phyloP scores from a whole-genome alignment of 2,329 filamentous ascomycete species.

The Penicillium sp. region DNA sequence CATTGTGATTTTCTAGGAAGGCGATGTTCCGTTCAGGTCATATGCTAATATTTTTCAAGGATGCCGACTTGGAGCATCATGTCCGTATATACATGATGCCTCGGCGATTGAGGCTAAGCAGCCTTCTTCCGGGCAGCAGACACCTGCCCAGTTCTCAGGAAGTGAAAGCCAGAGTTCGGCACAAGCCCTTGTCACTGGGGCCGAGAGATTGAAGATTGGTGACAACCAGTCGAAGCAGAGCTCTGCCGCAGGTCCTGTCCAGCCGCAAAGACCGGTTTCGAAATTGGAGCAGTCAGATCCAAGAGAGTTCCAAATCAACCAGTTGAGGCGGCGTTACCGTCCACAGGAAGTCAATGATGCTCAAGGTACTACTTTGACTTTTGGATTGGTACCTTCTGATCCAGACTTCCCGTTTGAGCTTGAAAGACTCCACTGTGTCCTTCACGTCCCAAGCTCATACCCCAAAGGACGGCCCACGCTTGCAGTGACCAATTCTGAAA shows the following conservation, averaged over 20 bases:
- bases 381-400: slow-evolving; percentile 70
- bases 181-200: slow-evolving; percentile 10
- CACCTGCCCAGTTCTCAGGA: slow-evolving; percentile 10
- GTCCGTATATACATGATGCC: slow-evolving; percentile 50
- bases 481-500: slow-evolving; percentile 65
- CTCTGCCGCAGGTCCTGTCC: slow-evolving; percentile 33
- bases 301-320: slow-evolving; percentile 69
- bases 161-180: slow-evolving; percentile 3
- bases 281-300: slow-evolving; percentile 64
- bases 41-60: slow-evolving; percentile 36
- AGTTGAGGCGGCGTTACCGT: slow-evolving; percentile 65
- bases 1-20: background rate
- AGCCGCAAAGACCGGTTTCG: slow-evolving; percentile 63
- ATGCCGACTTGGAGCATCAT: slow-evolving; percentile 52
- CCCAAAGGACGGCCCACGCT: slow-evolving; percentile 58
- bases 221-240: slow-evolving; percentile 30
- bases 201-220: slow-evolving; percentile 18
- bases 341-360: slow-evolving; percentile 47
- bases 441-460: slow-evolving; percentile 64
- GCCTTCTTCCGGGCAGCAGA: slow-evolving; percentile 13
- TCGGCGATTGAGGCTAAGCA: slow-evolving; percentile 16
- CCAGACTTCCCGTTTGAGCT: slow-evolving; percentile 82
- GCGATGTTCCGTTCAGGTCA: background rate
- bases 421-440: slow-evolving; percentile 62
- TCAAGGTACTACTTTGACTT: slow-evolving; percentile 57